Conservation (phyloP, 2,329 filamentous ascomycete genomes). For the Sarocladiaceae sp. region DNA sequence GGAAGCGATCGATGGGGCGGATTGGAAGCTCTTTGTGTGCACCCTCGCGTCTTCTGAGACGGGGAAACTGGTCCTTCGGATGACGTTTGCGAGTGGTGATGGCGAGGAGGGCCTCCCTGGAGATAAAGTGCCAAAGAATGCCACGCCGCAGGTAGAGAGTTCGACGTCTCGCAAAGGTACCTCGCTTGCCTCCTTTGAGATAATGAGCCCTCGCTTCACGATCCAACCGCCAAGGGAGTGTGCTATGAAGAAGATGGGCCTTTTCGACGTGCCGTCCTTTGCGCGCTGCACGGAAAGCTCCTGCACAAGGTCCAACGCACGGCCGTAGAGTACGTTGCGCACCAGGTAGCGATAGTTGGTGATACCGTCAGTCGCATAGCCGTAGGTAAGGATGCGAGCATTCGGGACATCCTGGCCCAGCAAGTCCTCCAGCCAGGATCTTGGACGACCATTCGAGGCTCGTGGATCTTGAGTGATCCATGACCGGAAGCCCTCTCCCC, state of each 20-base stretch:
- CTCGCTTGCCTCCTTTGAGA: slow-evolving; percentile 20
- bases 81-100: slow-evolving; percentile 18
- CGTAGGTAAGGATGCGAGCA: slow-evolving; percentile 21
- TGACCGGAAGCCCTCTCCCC: slow-evolving; percentile 19
- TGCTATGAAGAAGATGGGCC: slow-evolving; percentile 22
- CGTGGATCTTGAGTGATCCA: slow-evolving; percentile 18
- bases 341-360: slow-evolving; percentile 19
- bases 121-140: slow-evolving; percentile 21
- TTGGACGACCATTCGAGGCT: slow-evolving; percentile 10
- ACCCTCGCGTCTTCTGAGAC: slow-evolving; percentile 9
- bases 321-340: slow-evolving; percentile 18
- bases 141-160: slow-evolving; percentile 20
- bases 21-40: not conserved
- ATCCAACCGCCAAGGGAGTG: slow-evolving; percentile 22
- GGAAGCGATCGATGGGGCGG: not conserved
- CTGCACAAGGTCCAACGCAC: slow-evolving; percentile 18
- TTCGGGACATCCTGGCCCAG: slow-evolving; percentile 18
- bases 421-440: slow-evolving; percentile 19
- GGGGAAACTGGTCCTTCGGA: slow-evolving; percentile 18
- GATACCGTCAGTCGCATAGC: slow-evolving; percentile 17
- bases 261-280: slow-evolving; percentile 14
- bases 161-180: slow-evolving; percentile 17
- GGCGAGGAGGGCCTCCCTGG: slow-evolving; percentile 17
- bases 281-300: slow-evolving; percentile 15
- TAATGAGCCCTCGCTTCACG: slow-evolving; percentile 22